Evolutionary conservation across 371 early-diverging fungal species (phyloP).

Genomic region (Zopfochytrium polystomum): DNA sequence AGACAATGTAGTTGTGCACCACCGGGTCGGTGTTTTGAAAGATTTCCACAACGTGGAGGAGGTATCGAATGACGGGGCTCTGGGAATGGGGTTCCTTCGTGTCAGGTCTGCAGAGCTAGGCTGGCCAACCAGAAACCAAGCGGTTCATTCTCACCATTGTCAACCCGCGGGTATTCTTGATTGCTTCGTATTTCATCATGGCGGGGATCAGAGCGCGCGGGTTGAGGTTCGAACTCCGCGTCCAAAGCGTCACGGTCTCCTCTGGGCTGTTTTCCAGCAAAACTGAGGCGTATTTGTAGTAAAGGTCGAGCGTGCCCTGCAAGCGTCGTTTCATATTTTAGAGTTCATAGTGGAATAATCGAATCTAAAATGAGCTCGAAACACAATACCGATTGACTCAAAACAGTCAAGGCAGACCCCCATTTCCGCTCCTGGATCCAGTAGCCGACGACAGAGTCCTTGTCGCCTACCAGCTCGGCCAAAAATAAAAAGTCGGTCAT

Average conservation of each 20-base stretch:
- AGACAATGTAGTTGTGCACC: slow-evolving; percentile 87
- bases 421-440: slow-evolving; percentile 76
- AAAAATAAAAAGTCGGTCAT: slow-evolving; percentile 70
- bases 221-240: slow-evolving; percentile 74
- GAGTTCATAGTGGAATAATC: background rate
- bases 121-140: too few relatives aligned
- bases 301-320: slow-evolving; percentile 67
- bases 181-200: slow-evolving; percentile 70
- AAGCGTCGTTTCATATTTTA: slow-evolving; percentile 1
- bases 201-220: slow-evolving; percentile 85
- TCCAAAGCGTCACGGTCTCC: slow-evolving; percentile 79
- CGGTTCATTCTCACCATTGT: too few relatives aligned
- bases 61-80: slow-evolving; percentile 86
- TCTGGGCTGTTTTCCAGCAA: slow-evolving; percentile 79
- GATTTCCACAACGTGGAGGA: slow-evolving; percentile 74
- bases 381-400: slow-evolving; percentile 60
- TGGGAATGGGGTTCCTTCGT: slow-evolving; percentile 17
- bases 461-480: slow-evolving; percentile 75
- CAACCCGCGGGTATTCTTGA: too few relatives aligned
- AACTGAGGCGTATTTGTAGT: slow-evolving; percentile 79
- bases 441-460: slow-evolving; percentile 72
- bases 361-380: background rate
- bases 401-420: slow-evolving; percentile 66
- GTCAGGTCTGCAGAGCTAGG: background rate
- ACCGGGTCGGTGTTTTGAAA: slow-evolving; percentile 76